A percentile compares a stretch with the other conserved stretches of the same genome.
These are phyloP conservation scores for Talaromyces sp. DNA, from an alignment of 2,329 filamentous ascomycete genomes.

Conservation along the genomic window DNA sequence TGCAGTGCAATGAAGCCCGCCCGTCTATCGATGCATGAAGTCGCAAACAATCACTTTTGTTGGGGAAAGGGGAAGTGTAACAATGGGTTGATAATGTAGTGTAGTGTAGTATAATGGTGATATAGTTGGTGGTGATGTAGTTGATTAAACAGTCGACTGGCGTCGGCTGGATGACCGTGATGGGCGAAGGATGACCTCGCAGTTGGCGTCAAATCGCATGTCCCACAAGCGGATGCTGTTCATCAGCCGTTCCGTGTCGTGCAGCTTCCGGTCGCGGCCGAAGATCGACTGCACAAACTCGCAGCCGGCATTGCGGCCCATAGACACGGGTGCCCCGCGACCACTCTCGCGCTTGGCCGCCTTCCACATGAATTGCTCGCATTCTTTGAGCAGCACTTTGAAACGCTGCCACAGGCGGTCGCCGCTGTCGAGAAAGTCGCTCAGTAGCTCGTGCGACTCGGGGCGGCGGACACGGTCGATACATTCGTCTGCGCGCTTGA, in stretches of 20 bases:
- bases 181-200: slow-evolving; percentile 72
- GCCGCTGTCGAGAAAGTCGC: slow-evolving; percentile 85
- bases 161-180: slow-evolving; percentile 9
- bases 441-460: slow-evolving; percentile 73
- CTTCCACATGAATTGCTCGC: slow-evolving; percentile 93
- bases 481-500: slow-evolving; percentile 81
- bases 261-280: slow-evolving; percentile 80
- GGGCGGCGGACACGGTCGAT: slow-evolving; percentile 64
- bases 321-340: slow-evolving; percentile 59
- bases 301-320: slow-evolving; percentile 86
- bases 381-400: slow-evolving; percentile 78
- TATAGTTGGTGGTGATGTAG: not conserved
- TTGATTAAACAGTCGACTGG: slow-evolving; percentile 20
- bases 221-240: slow-evolving; percentile 81
- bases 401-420: slow-evolving; percentile 82
- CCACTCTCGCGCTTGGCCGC: slow-evolving; percentile 66
- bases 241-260: slow-evolving; percentile 91
- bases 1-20: slow-evolving; percentile 11
- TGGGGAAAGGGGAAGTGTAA: not conserved
- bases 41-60: slow-evolving; percentile 8
- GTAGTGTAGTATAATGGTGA: not conserved
- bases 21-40: slow-evolving; percentile 7
- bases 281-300: slow-evolving; percentile 97
- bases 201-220: slow-evolving; percentile 92
- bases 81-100: not conserved